Evolutionary conservation across 495 filamentous ascomycete species (phyloP).

Genomic region (Penicillium turbatum): DNA sequence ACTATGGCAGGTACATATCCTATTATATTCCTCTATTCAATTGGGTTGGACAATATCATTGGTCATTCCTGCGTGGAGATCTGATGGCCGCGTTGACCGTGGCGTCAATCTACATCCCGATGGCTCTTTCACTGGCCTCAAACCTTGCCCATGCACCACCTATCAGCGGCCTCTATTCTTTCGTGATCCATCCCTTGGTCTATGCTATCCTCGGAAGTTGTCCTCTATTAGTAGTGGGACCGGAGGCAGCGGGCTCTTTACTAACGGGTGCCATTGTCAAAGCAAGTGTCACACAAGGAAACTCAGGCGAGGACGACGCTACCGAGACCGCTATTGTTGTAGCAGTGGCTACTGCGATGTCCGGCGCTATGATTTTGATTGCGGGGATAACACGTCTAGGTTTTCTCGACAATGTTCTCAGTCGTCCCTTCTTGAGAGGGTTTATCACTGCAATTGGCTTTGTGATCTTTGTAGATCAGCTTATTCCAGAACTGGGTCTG

Average conservation of each 20-base stretch:
- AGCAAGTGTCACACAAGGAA: slow-evolving; percentile 62
- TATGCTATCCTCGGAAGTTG: slow-evolving; percentile 91
- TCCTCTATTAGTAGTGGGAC: slow-evolving; percentile 90
- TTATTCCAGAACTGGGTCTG: slow-evolving; percentile 86
- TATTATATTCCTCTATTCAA: slow-evolving; percentile 91
- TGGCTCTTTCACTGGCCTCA: slow-evolving; percentile 89
- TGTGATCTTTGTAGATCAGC: slow-evolving; percentile 91
- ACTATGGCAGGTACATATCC: slow-evolving; percentile 66
- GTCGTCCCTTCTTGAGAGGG: slow-evolving; percentile 83
- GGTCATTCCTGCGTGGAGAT: slow-evolving; percentile 79
- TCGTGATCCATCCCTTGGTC: slow-evolving; percentile 83
- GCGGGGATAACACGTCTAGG: slow-evolving; percentile 84
- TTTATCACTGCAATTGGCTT: slow-evolving; percentile 97
- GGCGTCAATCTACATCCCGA: slow-evolving; percentile 95
- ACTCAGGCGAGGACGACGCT: slow-evolving; percentile 66
- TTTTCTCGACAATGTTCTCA: slow-evolving; percentile 91
- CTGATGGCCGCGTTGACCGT: slow-evolving; percentile 82
- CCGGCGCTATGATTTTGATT: slow-evolving; percentile 78
- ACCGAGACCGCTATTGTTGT: slow-evolving; percentile 72
- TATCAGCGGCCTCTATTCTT: slow-evolving; percentile 93
- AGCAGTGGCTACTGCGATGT: slow-evolving; percentile 82
- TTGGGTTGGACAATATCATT: slow-evolving; percentile 82
- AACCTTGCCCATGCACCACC: slow-evolving; percentile 92
- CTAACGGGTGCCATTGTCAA: slow-evolving; percentile 84
- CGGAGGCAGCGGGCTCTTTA: slow-evolving; percentile 89